Evolutionary conservation across 192 early-diverging fungal genomes (phyloP).

Genomic region (Dissophora globulifera): DNA sequence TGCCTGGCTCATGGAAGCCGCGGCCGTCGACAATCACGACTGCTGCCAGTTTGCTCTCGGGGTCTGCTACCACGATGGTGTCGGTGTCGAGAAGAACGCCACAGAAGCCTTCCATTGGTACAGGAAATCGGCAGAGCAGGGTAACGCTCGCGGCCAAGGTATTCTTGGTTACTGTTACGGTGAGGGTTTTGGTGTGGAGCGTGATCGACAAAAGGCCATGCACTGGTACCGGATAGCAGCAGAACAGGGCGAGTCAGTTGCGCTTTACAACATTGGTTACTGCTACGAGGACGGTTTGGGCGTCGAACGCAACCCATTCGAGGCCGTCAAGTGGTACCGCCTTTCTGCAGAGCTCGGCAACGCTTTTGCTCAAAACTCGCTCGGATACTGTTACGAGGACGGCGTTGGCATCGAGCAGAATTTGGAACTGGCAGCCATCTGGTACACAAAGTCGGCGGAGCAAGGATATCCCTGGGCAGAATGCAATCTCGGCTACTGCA

Average conservation of each 20-base stretch:
- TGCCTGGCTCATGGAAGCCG: conserved; percentile 72
- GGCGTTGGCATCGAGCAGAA: conserved; percentile 76
- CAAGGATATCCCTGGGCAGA: conserved; percentile 73
- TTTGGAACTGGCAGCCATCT: conserved; percentile 65
- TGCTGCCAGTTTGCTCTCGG: conserved; percentile 79
- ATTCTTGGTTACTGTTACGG: conserved; percentile 89
- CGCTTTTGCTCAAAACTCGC: conserved; percentile 86
- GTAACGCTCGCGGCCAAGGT: conserved; percentile 70
- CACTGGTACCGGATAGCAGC: conserved; percentile 70
- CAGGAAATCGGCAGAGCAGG: conserved; percentile 68
- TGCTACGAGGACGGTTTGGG: conserved; percentile 75
- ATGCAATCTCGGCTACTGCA: conserved; percentile 86
- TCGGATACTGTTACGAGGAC: conserved; percentile 88
- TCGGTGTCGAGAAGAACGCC: conserved; percentile 74
- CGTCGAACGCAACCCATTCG: conserved; percentile 59
- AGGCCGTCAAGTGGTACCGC: conserved; percentile 75
- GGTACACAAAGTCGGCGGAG: conserved; percentile 67
- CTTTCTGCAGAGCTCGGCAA: conserved; percentile 77
- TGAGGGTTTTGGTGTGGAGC: conserved; percentile 77
- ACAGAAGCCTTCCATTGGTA: conserved; percentile 80
- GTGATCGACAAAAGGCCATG: conserved; percentile 76
- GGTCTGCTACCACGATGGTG: conserved; percentile 83
- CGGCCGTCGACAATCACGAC: conserved; percentile 62
- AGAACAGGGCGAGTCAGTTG: conserved; percentile 68
- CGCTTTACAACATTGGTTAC: conserved; percentile 73